These are phyloP conservation scores for Echinochloa phyllopogon DNA, from an alignment of 176 grass and related monocot genomes.

Conservation along the genomic window DNA sequence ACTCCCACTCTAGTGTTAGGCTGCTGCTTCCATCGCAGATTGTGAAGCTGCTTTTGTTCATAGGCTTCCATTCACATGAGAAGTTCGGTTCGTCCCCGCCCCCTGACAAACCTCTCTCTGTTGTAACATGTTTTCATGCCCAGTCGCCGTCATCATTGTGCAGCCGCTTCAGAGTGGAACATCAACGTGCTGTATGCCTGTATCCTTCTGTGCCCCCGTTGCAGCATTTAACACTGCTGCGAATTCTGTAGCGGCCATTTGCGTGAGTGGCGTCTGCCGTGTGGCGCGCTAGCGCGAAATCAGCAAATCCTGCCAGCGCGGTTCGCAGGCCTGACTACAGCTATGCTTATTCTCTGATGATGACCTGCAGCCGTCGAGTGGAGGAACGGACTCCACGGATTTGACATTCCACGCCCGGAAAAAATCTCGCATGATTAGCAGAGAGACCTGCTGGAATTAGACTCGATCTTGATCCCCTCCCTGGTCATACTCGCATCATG, in stretches of 20 bases:
- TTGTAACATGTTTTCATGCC: slow-evolving; percentile 33
- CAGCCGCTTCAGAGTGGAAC: background rate
- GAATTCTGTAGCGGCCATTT: background rate
- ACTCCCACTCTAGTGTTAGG: slow-evolving; percentile 18
- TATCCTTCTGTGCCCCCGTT: background rate
- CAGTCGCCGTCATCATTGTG: background rate
- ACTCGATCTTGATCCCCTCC: background rate
- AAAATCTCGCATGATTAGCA: background rate
- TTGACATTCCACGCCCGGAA: background rate
- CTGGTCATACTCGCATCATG: background rate
- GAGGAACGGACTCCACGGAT: slow-evolving; percentile 1
- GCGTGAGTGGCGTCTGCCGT: slow-evolving; percentile 16
- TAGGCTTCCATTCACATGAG: slow-evolving; percentile 64
- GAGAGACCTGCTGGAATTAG: background rate
- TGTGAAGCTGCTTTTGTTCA: slow-evolving; percentile 68
- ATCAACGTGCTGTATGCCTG: background rate
- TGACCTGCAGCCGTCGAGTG: background rate
- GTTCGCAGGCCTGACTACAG: background rate
- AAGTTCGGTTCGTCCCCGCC: slow-evolving; percentile 34
- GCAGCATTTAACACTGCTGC: background rate
- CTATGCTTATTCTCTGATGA: background rate
- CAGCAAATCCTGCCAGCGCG: background rate
- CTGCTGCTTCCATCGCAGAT: slow-evolving; percentile 56
- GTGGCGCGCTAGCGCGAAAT: background rate
- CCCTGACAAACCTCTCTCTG: slow-evolving; percentile 1